Conservation (phyloP, 2,329 filamentous ascomycete genomes). For the Scytalidium sp. region DNA sequence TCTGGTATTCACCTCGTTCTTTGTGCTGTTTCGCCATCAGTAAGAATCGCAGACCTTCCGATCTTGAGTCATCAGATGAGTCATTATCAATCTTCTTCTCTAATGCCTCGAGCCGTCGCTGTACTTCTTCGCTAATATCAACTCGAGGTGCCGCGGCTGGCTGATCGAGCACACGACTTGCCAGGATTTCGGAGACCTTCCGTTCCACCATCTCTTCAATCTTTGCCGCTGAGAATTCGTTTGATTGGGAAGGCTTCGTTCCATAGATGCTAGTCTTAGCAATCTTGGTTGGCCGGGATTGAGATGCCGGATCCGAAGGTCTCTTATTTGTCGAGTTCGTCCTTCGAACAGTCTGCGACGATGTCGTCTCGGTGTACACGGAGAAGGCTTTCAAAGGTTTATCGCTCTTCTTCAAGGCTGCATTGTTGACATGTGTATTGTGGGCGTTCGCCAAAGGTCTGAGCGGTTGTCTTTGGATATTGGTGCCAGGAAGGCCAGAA, state of each 20-base stretch:
- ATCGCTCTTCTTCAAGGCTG: conserved; percentile 52
- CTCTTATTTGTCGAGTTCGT: conserved; percentile 32
- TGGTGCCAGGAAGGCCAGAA: conserved; percentile 35
- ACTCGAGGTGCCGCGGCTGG: conserved; percentile 38
- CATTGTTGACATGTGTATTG: conserved; percentile 64
- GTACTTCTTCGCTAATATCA: conserved; percentile 72
- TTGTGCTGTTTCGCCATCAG: conserved; percentile 92
- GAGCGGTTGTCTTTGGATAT: conserved; percentile 68
- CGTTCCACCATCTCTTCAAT: conserved; percentile 92
- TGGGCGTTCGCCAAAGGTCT: conserved; percentile 73
- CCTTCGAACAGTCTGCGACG: conserved; percentile 19
- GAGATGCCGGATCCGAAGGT: conserved; percentile 23
- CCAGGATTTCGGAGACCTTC: conserved; percentile 86
- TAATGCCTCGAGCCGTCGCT: conserved; percentile 76
- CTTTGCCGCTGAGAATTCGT: conserved; percentile 61
- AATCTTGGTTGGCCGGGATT: conserved; percentile 46
- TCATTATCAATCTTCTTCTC: conserved; percentile 77
- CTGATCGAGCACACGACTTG: conserved; percentile 64
- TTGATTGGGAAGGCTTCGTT: conserved; percentile 34
- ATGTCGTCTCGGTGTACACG: conserved; percentile 70
- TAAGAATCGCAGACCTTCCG: conserved; percentile 80
- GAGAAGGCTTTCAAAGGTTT: conserved; percentile 82
- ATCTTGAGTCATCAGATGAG: conserved; percentile 66
- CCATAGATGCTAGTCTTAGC: conserved; percentile 30
- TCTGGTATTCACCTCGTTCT: conserved; percentile 73